These are phyloP conservation scores for Juglanconis sp. DNA, from an alignment of 2,329 filamentous ascomycete genomes.

Conservation along the genomic window DNA sequence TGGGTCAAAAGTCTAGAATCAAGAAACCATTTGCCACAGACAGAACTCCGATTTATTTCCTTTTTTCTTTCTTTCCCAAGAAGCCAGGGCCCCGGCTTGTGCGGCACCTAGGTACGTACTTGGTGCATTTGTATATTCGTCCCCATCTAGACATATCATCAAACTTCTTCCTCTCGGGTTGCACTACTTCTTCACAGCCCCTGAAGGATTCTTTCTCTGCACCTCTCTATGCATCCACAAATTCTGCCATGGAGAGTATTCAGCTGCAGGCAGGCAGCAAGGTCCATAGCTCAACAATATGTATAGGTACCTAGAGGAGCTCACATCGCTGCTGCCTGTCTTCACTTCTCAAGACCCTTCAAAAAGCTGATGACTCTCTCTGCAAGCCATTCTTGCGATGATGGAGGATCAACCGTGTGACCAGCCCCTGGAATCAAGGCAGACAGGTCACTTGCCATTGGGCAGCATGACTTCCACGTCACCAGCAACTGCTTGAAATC, in stretches of 20 bases:
- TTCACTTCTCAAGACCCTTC: constrained; percentile 20
- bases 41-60: not conserved
- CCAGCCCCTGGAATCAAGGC: constrained; percentile 50
- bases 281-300: not conserved
- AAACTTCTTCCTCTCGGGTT: not conserved
- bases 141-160: not conserved
- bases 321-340: not conserved
- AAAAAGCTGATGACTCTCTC: constrained; percentile 47
- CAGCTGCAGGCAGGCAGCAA: not conserved
- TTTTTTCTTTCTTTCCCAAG: not conserved
- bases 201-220: not conserved
- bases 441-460: constrained; percentile 47
- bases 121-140: not conserved
- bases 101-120: not conserved
- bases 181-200: not conserved
- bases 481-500: constrained; percentile 56
- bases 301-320: not conserved
- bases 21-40: not conserved
- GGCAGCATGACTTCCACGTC: constrained; percentile 50
- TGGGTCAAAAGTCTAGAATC: not conserved
- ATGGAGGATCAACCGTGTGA: constrained; percentile 46
- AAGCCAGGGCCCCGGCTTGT: not conserved
- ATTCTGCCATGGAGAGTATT: not conserved
- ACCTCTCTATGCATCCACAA: not conserved
- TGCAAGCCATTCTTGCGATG: constrained; percentile 48